These are phyloP conservation scores for Pestalotiopsis sp. DNA, from an alignment of 2,329 filamentous ascomycete genomes.

Conservation along the genomic window DNA sequence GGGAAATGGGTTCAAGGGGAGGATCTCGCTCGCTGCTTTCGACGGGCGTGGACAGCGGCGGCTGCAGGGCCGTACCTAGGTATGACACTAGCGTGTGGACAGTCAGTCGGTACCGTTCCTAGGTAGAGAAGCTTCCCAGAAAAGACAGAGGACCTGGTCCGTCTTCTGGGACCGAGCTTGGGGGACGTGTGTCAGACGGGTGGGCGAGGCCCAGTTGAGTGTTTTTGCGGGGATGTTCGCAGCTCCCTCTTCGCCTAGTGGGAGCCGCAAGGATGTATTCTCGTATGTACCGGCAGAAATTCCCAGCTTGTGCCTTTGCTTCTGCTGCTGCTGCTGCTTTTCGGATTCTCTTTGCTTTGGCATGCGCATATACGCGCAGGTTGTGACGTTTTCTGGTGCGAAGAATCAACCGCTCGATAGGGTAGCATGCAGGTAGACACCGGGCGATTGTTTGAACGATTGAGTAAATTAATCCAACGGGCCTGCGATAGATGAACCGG, in stretches of 20 bases:
- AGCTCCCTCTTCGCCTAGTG: not conserved
- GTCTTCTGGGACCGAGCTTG: not conserved
- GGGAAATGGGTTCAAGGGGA: not conserved
- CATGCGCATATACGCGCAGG: not conserved
- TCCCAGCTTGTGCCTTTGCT: not conserved
- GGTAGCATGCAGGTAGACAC: not conserved
- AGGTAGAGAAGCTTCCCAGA: not conserved
- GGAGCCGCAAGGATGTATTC: conserved; percentile 14
- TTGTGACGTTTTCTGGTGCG: not conserved
- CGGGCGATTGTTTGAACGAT: not conserved
- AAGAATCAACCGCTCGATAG: not conserved
- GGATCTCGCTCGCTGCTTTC: not conserved
- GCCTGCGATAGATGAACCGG: not conserved
- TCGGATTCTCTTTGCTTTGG: not conserved
- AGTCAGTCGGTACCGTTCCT: too few relatives aligned
- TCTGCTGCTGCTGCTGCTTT: too few relatives aligned
- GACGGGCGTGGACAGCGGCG: not conserved
- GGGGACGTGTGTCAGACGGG: conserved; percentile 12
- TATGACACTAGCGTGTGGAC: not conserved
- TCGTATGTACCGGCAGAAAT: conserved; percentile 3
- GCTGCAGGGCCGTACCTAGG: not conserved
- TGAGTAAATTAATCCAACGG: not conserved
- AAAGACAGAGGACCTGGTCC: not conserved
- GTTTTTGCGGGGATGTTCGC: conserved; percentile 14
- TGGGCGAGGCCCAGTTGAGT: not conserved